Evolutionary conservation across 164 flowering plant species (phyloP), one percentile per base, ranked within the genome.

Genomic region (Kalanchoe fedtschenkoi): DNA sequence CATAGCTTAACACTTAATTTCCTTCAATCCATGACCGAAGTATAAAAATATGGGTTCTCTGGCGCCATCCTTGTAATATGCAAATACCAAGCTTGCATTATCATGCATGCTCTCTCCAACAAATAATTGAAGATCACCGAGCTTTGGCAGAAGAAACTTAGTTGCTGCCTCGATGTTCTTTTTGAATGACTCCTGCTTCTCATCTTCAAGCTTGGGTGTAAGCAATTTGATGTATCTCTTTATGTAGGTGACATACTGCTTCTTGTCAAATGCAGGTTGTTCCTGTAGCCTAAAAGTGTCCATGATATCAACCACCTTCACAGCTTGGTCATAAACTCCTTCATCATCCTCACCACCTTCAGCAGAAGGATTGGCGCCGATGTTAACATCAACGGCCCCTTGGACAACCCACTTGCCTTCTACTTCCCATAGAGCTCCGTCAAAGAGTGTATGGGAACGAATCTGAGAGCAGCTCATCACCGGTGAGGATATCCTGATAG

Each of bases 91-190:
- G 11, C 55, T 47, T 14, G 55, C 29, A 9, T 47, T 29, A 9
- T 47, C 30, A 21, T 47, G 15, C 55, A 47, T 47, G 55, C 55
- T 47, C 55, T 47, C 55, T 21, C 55, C 28, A 47, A 47, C 55
- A 21, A 47, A 47, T 3, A 47, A 47, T 15, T 47, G 55, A 24
- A 47, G 55, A 29, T 47, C 55, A 22, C 55, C 22, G 28, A 47
- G 55, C 13, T 47, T 47, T 7, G 30, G 17, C 9, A 39, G 43
- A 39, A 39, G 43, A 10, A 39, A 39, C 43, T 39, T 39, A 17
- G 43, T 39, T 39, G 43, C 43, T 39, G 7, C 43, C 43, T 39
- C 43, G 13, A 39, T 39, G 43, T 39, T 42, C 46, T 42, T 42
- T 16, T 42, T 42, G 1, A 42, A 42, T 21, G 3, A 5, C 19